phyloP scores from a whole-genome alignment of 148 eudicot species.

The Bassia scoparia region DNA sequence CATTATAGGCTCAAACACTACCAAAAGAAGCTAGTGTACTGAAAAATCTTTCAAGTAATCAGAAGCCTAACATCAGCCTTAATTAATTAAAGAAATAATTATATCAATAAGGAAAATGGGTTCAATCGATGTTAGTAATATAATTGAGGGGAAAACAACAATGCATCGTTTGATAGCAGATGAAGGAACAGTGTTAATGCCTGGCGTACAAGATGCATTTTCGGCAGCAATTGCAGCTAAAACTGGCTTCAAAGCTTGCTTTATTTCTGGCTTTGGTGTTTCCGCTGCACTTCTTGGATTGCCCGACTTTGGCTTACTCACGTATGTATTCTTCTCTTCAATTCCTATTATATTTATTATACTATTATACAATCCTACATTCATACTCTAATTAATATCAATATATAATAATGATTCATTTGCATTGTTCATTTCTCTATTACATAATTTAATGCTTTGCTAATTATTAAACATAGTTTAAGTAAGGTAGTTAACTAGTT shows the following conservation, averaged over 20 bases:
- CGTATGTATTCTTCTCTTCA: conserved; percentile 10
- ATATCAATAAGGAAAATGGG: neutral
- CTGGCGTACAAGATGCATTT: conserved; percentile 24
- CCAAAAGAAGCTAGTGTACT: no score
- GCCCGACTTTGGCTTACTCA: conserved; percentile 34
- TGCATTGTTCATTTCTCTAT: no score
- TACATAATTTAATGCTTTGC: no score
- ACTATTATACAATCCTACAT: no score
- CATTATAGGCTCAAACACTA: no score
- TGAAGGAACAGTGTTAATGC: conserved; percentile 21
- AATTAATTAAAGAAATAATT: no score
- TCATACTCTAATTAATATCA: neutral
- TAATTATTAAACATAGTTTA: no score
- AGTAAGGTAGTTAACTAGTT: no score
- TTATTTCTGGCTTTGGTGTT: conserved; percentile 29
- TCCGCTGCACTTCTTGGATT: conserved; percentile 31
- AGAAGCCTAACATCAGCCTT: no score
- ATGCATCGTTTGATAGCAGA: conserved; percentile 24
- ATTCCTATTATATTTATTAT: neutral
- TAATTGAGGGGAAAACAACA: conserved; percentile 3
- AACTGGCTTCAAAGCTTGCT: conserved; percentile 29
- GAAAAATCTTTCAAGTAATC: no score
- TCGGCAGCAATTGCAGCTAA: conserved; percentile 25
- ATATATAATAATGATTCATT: no score
- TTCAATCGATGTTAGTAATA: neutral